Evolutionary conservation across 805 yeast genomes (phyloP), one percentile per base, ranked within the genome.

Genomic region (Starmerella floricola): DNA sequence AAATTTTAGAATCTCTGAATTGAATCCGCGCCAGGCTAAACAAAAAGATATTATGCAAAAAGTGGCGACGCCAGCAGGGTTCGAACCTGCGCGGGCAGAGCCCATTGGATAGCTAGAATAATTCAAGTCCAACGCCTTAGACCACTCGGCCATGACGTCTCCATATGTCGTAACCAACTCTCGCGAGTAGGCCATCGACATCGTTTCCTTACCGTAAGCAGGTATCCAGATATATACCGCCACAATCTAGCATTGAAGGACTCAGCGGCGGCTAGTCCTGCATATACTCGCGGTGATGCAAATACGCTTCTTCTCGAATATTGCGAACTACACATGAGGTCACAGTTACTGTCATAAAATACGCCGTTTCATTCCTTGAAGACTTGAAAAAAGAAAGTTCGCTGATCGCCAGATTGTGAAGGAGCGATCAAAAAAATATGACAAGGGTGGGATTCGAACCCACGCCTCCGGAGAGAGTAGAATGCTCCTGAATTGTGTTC

Each of bases 101-200:
- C 62, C 62, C 64, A 60, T 56, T 55, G 54, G 64, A 60, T 60
- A 36, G 38, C 48, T 34, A 27, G 40, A 26, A 41, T 28, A 38
- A 60, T 62, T 62, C 66, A 62, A 62, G 66, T 62, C 66, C 59
- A 58, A 57, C 66, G 59, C 66, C 66, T 62, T 62, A 62, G 26
- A 62, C 66, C 66, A 60, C 66, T 62, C 65, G 65, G 65, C 59
- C 65, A 62, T 33, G 30, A 27, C 15, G 15, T 13, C 15, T 13
- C n/a, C 20, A 32, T 32, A 32, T 32, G 35, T 32, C 21, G 35
- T 32, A 32, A 32, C 35, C n/a, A 6, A 18, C n/a, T 6, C 6
- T 8, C 8, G 6, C 18, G 8, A 16, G 18, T 30, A 16, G 18
- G 32, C 32, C 32, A 30, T 16, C 32, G 32, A 12, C 32, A 30